Evolutionary conservation across 192 early-diverging fungal species (phyloP).

Genomic region (Haplosporangium gracile): DNA sequence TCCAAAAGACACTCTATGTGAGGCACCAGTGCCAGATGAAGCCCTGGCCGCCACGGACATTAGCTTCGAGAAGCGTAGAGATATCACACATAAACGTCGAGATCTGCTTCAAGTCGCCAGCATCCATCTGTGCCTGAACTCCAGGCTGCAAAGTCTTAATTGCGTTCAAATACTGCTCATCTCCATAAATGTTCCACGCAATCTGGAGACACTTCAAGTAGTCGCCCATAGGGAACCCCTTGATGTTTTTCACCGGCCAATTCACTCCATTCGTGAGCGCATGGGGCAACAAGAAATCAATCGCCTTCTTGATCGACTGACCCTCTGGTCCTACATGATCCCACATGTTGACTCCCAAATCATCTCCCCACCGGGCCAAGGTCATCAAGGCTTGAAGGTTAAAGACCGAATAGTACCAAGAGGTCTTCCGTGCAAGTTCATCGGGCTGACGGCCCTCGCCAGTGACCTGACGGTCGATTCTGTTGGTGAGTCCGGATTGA

Average conservation of each 20-base stretch:
- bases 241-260: slow-evolving; percentile 63
- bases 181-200: slow-evolving; percentile 64
- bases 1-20: slow-evolving; percentile 19
- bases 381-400: slow-evolving; percentile 63
- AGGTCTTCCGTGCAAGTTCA: slow-evolving; percentile 59
- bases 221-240: slow-evolving; percentile 58
- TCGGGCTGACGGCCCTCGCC: slow-evolving; percentile 55
- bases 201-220: slow-evolving; percentile 63
- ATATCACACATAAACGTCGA: slow-evolving; percentile 47
- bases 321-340: slow-evolving; percentile 57
- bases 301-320: slow-evolving; percentile 59
- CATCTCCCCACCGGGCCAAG: slow-evolving; percentile 53
- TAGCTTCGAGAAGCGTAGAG: slow-evolving; percentile 35
- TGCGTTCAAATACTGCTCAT: slow-evolving; percentile 56
- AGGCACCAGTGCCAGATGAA: slow-evolving; percentile 58
- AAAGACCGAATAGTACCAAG: slow-evolving; percentile 67
- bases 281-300: slow-evolving; percentile 68
- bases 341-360: slow-evolving; percentile 58
- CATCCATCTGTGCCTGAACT: slow-evolving; percentile 35
- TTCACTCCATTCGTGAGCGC: slow-evolving; percentile 56
- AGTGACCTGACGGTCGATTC: slow-evolving; percentile 57
- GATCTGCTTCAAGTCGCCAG: slow-evolving; percentile 38
- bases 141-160: slow-evolving; percentile 46
- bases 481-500: slow-evolving; percentile 41
- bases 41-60: slow-evolving; percentile 40